A percentile compares a stretch with the other conserved stretches of the same genome.
Conservation (phyloP, 192 early-diverging fungal genomes). For the Backusella westeae region DNA sequence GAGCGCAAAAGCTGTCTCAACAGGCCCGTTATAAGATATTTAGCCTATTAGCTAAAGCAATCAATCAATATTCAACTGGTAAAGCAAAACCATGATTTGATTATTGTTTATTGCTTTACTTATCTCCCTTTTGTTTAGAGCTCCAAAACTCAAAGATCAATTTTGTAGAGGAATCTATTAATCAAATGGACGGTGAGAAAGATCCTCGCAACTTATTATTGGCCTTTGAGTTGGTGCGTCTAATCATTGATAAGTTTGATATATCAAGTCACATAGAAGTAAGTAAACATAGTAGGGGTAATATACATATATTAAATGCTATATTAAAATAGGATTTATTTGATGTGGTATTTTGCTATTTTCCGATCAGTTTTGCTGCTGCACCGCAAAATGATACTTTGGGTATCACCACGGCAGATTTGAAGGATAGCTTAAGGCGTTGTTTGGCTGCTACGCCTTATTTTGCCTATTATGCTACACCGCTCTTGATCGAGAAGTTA, state of each 20-base stretch:
- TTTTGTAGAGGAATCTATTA: conserved; percentile 81
- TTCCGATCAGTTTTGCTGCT: conserved; percentile 95
- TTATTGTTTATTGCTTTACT: background rate
- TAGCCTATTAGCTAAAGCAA: conserved; percentile 60
- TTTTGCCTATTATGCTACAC: conserved; percentile 80
- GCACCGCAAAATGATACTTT: conserved; percentile 89
- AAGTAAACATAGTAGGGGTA: background rate
- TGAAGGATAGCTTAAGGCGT: conserved; percentile 77
- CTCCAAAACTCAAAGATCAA: conserved; percentile 57
- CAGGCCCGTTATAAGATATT: conserved; percentile 71
- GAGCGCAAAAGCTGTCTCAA: conserved; percentile 87
- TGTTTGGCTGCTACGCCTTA: conserved; percentile 83
- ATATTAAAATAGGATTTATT: conserved; percentile 71
- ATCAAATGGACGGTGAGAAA: conserved; percentile 95
- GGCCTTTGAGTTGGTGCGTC: conserved; percentile 75
- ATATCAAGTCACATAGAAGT: conserved; percentile 76
- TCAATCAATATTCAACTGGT: conserved; percentile 57
- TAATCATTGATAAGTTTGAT: conserved; percentile 75
- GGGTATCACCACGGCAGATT: conserved; percentile 87
- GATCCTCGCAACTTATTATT: conserved; percentile 96
- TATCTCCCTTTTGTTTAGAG: conserved; percentile 30
- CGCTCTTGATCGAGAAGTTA: conserved; percentile 89
- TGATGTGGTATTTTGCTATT: conserved; percentile 98
- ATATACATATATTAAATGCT: conserved; percentile 11
- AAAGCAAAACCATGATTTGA: background rate